phyloP scores from a whole-genome alignment of 2,329 filamentous ascomycete genomes.

The Alternaria consortialis region DNA sequence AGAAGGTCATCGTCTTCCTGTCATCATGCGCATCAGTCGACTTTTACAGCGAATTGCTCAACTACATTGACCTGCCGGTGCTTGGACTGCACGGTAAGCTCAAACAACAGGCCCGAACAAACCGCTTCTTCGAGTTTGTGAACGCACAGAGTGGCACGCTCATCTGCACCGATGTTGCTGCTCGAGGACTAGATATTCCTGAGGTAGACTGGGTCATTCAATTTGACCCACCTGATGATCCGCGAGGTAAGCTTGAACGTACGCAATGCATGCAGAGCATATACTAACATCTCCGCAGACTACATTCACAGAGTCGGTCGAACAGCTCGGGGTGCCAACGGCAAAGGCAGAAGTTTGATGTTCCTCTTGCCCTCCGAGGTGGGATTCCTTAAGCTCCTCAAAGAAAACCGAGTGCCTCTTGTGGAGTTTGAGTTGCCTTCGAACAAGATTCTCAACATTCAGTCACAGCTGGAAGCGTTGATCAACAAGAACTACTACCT shows the following conservation, averaged over 20 bases:
- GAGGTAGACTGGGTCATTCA: constrained; percentile 92
- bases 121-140: constrained; percentile 97
- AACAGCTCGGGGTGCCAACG: constrained; percentile 84
- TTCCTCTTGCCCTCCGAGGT: constrained; percentile 93
- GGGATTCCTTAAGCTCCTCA: constrained; percentile 89
- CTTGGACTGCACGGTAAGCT: constrained; percentile 89
- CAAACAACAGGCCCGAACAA: constrained; percentile 99
- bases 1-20: constrained; percentile 98
- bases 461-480: constrained; percentile 7
- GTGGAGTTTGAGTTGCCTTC: constrained; percentile 95
- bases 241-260: constrained; percentile 3
- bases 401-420: constrained; percentile 89
- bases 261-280: constrained; percentile 57
- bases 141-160: constrained; percentile 85
- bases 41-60: constrained; percentile 92
- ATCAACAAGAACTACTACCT: constrained; percentile 85
- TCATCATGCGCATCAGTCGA: constrained; percentile 87
- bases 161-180: constrained; percentile 96
- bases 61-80: constrained; percentile 94
- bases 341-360: constrained; percentile 87
- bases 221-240: constrained; percentile 62
- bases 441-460: constrained; percentile 77
- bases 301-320: constrained; percentile 89
- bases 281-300: constrained; percentile 79
- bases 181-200: constrained; percentile 93